Base-by-base conservation (phyloP, 257 asterid species). In the Lithospermum erythrorhizon region DNA sequence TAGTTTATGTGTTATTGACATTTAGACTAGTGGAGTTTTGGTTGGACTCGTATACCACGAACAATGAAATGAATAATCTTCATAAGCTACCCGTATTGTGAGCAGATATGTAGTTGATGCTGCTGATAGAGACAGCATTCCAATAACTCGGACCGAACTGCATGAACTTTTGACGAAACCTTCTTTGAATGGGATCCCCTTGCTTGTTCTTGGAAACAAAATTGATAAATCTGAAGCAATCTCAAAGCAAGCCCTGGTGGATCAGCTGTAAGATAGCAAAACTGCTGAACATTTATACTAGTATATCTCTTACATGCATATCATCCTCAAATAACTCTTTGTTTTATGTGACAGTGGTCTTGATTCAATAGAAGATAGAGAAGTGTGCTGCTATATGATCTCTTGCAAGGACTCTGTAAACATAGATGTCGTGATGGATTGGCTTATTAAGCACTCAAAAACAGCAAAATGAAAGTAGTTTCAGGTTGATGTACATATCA, bases 341-440 rank as follows among this genome's bases (percentile, higher is more conserved):
- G n/a, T 3, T 37, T 14, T 45, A 22, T 70, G 37, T 47, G 17
- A 9, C 78, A 88, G 96, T 70, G 87, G 78, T 69, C 79, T 83
- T 17, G 82, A 70, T 32, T 75, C 88, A 6, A 66, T 83, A 41
- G 35, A 80, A 3, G 94, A 85, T 57, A 82, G 96, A 71, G 97
- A 90, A 81, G 95, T 90, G 24, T 85, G 96, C 83, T 83, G 97
- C 81, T 87, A 87, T 37, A 90, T 90, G 97, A 85, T 87, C 66
- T 90, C 97, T 11, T 90, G 97, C 83, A 90, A 85, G 84, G 96
- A 88, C 7, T 75, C 87, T 4, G 76, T 83, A 61, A 88, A 88
- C 76, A 86, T 88, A 29, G 95, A 88, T 58, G 73, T 69, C 3
- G 95, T 88, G 71, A 83, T 88, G 20, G 89, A 88, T 75, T 88